A percentile compares a stretch with the other conserved stretches of the same genome.
These are phyloP conservation scores for Closterium sp. DNA, from an alignment of 139 green algal genomes.

Conservation along the genomic window DNA sequence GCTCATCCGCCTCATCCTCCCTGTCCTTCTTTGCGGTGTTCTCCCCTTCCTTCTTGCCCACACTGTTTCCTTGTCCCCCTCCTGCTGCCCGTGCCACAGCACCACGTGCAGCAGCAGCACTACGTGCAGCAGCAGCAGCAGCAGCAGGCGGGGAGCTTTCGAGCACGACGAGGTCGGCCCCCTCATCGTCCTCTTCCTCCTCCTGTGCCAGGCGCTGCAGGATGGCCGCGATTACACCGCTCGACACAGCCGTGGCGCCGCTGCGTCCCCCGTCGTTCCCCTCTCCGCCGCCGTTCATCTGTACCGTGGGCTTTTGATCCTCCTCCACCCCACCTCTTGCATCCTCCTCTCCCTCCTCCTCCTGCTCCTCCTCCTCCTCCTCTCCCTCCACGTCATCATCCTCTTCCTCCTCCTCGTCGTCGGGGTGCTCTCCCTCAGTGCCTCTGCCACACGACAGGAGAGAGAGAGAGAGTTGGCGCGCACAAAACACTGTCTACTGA, in stretches of 20 bases:
- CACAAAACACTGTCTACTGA: too few species aligned
- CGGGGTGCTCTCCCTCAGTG: neutral
- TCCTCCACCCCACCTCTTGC: neutral
- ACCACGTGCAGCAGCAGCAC: too few species aligned
- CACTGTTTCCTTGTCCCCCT: too few species aligned
- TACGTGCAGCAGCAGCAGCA: neutral
- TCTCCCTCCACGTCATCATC: neutral
- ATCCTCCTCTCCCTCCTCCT: neutral
- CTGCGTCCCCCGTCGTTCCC: neutral
- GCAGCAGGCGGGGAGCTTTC: neutral
- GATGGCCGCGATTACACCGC: neutral
- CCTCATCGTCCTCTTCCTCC: neutral
- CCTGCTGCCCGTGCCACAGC: too few species aligned
- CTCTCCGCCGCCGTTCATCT: neutral
- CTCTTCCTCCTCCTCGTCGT: neutral
- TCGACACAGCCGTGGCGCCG: neutral
- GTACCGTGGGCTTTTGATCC: neutral
- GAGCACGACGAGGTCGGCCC: neutral
- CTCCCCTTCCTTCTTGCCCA: too few species aligned
- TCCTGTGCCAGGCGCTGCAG: neutral
- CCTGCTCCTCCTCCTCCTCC: neutral
- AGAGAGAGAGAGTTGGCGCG: too few species aligned
- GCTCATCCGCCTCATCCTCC: neutral
- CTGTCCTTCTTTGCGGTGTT: neutral
- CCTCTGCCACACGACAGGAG: neutral